A percentile compares a stretch with the other conserved stretches of the same genome.
Conservation (phyloP, 306 rosid species). For the Rosa rugosa region DNA sequence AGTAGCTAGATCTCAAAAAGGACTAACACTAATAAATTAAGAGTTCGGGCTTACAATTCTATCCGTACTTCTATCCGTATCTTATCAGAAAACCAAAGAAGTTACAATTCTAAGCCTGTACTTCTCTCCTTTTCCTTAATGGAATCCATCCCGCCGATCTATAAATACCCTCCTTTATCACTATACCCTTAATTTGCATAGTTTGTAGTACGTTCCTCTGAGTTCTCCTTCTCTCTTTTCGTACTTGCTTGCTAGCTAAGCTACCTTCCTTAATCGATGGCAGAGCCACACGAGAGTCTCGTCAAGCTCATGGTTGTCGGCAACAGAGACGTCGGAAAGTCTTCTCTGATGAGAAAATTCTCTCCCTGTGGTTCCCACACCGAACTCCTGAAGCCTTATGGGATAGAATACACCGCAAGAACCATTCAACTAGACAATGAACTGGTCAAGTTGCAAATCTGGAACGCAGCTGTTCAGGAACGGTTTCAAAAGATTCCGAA, state of each 20-base stretch:
- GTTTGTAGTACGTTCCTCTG: background rate
- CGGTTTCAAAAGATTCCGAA: constrained; percentile 74
- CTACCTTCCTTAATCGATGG: background rate
- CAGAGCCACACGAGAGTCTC: background rate
- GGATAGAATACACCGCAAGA: constrained; percentile 28
- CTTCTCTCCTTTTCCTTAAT: too few relatives aligned
- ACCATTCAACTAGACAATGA: constrained; percentile 76
- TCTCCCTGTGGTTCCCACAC: background rate
- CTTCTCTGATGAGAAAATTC: background rate
- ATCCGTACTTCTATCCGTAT: too few relatives aligned
- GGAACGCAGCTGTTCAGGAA: constrained; percentile 87
- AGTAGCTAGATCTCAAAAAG: too few relatives aligned
- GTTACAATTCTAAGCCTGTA: too few relatives aligned
- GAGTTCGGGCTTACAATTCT: too few relatives aligned
- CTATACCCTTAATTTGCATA: too few relatives aligned
- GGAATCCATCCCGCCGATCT: too few relatives aligned
- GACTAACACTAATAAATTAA: too few relatives aligned
- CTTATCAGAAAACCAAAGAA: too few relatives aligned
- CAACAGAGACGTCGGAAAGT: background rate
- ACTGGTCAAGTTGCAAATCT: constrained; percentile 73
- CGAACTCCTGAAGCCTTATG: background rate
- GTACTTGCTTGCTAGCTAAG: too few relatives aligned
- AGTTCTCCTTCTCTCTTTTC: background rate
- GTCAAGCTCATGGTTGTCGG: background rate
- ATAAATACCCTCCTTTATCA: too few relatives aligned